phyloP scores from a whole-genome alignment of 208 protist species.

The Trypanosoma platydactyli region DNA sequence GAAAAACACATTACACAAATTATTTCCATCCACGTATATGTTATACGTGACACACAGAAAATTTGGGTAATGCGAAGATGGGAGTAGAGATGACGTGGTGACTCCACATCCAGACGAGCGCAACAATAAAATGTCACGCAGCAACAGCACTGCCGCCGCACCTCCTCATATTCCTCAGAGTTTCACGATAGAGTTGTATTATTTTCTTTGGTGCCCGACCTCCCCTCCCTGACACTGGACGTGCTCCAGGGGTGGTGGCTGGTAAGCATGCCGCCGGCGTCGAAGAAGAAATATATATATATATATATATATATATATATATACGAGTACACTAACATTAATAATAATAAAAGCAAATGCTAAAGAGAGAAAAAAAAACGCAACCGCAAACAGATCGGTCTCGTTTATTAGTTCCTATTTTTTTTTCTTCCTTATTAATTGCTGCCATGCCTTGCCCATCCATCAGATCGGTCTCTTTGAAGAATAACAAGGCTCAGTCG shows the following conservation, averaged over 20 bases:
- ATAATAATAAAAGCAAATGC: conserved; percentile 3
- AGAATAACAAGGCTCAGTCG: background rate
- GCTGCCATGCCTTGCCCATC: background rate
- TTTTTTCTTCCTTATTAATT: background rate
- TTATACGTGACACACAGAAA: too few species aligned
- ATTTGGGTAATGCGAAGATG: too few species aligned
- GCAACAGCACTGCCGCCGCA: background rate
- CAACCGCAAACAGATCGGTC: background rate
- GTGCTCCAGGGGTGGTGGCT: too few species aligned
- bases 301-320: background rate
- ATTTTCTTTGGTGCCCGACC: background rate
- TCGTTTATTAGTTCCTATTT: too few species aligned
- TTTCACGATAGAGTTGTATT: too few species aligned
- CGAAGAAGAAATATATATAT: too few species aligned
- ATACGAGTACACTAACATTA: background rate
- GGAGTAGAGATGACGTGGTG: too few species aligned
- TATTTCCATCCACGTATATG: too few species aligned
- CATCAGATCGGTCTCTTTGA: background rate
- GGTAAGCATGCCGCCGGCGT: too few species aligned
- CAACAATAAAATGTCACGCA: background rate
- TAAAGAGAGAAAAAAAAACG: conserved; percentile 8
- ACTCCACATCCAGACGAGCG: too few species aligned
- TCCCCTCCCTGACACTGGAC: too few species aligned
- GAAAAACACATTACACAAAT: background rate
- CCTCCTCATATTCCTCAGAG: background rate